phyloP scores from a whole-genome alignment of 371 early-diverging fungal genomes.

The Actinomucor elegans region DNA sequence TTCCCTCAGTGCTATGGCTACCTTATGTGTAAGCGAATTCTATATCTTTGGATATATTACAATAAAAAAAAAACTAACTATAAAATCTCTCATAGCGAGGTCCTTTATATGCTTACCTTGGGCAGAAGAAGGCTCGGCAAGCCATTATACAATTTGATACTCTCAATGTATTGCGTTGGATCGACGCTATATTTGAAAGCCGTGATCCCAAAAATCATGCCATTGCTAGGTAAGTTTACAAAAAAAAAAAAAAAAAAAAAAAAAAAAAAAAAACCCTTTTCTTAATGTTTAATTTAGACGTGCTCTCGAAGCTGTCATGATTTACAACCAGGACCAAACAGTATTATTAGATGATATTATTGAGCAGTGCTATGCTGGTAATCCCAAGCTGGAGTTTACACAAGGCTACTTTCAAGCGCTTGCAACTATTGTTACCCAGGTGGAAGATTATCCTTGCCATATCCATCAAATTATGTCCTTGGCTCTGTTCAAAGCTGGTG shows the following conservation, averaged over 20 bases:
- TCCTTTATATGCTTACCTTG: constrained; percentile 67
- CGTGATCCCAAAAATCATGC: constrained; percentile 47
- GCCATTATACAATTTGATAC: constrained; percentile 60
- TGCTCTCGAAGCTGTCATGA: constrained; percentile 66
- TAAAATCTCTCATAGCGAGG: constrained; percentile 50
- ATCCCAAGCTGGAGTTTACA: constrained; percentile 59
- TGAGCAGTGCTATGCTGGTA: constrained; percentile 75
- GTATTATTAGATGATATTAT: constrained; percentile 67
- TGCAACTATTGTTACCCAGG: constrained; percentile 62
- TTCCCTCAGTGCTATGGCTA: constrained; percentile 86
- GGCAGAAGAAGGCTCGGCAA: constrained; percentile 60
- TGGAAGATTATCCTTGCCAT: constrained; percentile 61
- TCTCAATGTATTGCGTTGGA: constrained; percentile 61
- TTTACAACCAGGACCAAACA: constrained; percentile 68
- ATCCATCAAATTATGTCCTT: constrained; percentile 72
- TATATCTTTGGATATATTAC: too few species aligned
- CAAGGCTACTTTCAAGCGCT: constrained; percentile 78
- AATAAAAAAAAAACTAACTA: neutral
- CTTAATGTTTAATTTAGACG: constrained; percentile 27
- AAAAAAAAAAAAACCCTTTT: too few species aligned
- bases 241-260: too few species aligned
- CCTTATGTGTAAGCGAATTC: constrained; percentile 82
- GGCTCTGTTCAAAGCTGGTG: constrained; percentile 81
- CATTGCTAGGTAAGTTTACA: constrained; percentile 38
- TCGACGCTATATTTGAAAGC: constrained; percentile 69